Conservation (phyloP, 345 rosid species). For the Heritiera littoralis region DNA sequence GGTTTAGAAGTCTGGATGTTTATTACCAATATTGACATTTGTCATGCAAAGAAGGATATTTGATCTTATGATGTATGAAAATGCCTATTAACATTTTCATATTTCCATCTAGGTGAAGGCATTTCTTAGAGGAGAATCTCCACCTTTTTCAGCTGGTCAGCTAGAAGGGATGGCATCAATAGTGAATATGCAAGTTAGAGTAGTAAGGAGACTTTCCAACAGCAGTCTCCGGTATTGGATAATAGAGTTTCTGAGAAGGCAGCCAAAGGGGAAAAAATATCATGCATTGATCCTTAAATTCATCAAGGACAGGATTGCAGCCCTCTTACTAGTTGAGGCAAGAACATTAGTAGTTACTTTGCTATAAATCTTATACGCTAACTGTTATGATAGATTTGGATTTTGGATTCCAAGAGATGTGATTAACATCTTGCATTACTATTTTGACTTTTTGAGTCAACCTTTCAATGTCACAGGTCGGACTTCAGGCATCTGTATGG, state of each 20-base stretch:
- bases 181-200: constrained; percentile 61
- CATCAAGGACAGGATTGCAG: constrained; percentile 79
- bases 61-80: constrained; percentile 7
- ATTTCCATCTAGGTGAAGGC: constrained; percentile 65
- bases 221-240: constrained; percentile 88
- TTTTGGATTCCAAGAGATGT: background rate
- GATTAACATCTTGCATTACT: background rate
- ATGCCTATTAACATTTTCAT: constrained; percentile 13
- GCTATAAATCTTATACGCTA: background rate
- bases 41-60: background rate
- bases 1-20: background rate
- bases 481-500: constrained; percentile 69
- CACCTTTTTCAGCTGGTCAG: constrained; percentile 84
- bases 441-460: constrained; percentile 10
- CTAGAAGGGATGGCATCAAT: constrained; percentile 82
- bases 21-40: background rate
- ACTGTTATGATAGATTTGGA: background rate
- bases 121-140: constrained; percentile 74
- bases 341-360: constrained; percentile 14
- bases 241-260: constrained; percentile 75
- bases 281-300: constrained; percentile 77
- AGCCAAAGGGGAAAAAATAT: constrained; percentile 67
- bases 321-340: constrained; percentile 79
- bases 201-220: constrained; percentile 58
- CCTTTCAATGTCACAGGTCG: constrained; percentile 57